Percentiles rank a stretch among this genome's conserved stretches.
These are phyloP conservation scores for Penstemon eatonii DNA, from an alignment of 257 asterid species.

Conservation along the genomic window DNA sequence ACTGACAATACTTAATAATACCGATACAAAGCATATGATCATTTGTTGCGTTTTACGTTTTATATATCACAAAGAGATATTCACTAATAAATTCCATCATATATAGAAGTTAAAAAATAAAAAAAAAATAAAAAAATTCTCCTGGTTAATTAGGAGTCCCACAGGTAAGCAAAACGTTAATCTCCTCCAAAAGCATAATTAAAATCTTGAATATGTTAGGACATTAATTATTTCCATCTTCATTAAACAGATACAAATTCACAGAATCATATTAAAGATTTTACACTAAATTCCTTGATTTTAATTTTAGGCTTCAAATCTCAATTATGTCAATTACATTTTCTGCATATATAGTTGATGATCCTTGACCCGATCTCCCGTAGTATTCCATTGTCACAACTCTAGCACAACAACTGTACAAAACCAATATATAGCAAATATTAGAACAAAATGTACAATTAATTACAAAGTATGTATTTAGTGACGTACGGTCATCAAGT, in stretches of 20 bases:
- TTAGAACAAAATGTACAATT: neutral
- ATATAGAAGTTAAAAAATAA: too few relatives aligned
- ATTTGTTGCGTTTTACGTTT: too few relatives aligned
- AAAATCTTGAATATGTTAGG: conserved; percentile 11
- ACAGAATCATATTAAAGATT: conserved; percentile 8
- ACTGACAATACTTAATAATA: too few relatives aligned
- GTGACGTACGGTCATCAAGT: neutral
- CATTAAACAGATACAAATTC: conserved; percentile 25
- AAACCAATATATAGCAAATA: neutral
- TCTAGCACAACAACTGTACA: conserved; percentile 78
- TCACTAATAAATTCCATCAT: too few relatives aligned
- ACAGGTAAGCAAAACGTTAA: neutral
- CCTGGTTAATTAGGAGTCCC: neutral
- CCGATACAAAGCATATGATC: too few relatives aligned
- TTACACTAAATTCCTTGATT: conserved; percentile 16
- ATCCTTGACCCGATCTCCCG: neutral
- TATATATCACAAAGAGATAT: too few relatives aligned
- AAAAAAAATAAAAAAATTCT: too few relatives aligned
- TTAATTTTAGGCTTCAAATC: neutral
- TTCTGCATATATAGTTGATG: conserved; percentile 7
- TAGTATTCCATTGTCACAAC: conserved; percentile 40
- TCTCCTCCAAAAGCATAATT: neutral
- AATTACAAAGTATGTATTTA: neutral
- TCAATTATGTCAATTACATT: neutral
- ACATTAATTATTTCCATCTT: conserved; percentile 17